phyloP scores from a whole-genome alignment of 108 stramenopile genomes.

The Nannochloropsis granulata region DNA sequence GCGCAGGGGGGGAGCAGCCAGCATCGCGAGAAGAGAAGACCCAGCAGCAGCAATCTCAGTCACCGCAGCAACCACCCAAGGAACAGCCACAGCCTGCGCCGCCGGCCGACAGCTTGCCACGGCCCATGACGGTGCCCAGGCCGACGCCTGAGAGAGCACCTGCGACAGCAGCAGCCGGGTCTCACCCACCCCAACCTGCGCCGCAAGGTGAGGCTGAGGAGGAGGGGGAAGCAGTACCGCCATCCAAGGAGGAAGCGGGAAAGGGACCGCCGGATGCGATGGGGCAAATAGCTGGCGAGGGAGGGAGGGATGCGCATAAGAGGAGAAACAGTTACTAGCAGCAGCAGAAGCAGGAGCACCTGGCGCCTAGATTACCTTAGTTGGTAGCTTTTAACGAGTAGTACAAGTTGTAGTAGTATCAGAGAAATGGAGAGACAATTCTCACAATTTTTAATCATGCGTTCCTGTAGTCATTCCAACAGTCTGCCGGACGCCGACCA shows the following conservation, averaged over 20 bases:
- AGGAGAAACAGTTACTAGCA: not conserved
- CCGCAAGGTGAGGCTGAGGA: not conserved
- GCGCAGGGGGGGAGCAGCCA: not conserved
- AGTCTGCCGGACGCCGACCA: too few relatives aligned
- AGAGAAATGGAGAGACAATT: too few relatives aligned
- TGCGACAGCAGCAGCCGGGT: not conserved
- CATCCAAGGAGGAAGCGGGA: not conserved
- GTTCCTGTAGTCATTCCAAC: too few relatives aligned
- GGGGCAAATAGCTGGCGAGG: not conserved
- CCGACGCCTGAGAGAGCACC: not conserved
- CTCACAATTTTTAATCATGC: too few relatives aligned
- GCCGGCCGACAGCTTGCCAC: not conserved
- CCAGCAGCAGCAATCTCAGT: not conserved
- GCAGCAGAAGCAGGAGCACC: too few relatives aligned
- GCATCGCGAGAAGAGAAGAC: not conserved
- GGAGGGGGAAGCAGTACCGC: not conserved
- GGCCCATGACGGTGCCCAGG: not conserved
- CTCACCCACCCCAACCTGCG: not conserved
- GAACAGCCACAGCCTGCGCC: not conserved
- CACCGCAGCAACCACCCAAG: not conserved
- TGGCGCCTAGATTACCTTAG: too few relatives aligned
- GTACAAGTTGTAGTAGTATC: too few relatives aligned
- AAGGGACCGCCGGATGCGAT: not conserved
- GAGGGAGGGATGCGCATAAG: not conserved
- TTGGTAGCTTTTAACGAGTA: too few relatives aligned